These are phyloP conservation scores for Kluyveromyces starmeri DNA, from an alignment of 805 yeast genomes.

Conservation along the genomic window DNA sequence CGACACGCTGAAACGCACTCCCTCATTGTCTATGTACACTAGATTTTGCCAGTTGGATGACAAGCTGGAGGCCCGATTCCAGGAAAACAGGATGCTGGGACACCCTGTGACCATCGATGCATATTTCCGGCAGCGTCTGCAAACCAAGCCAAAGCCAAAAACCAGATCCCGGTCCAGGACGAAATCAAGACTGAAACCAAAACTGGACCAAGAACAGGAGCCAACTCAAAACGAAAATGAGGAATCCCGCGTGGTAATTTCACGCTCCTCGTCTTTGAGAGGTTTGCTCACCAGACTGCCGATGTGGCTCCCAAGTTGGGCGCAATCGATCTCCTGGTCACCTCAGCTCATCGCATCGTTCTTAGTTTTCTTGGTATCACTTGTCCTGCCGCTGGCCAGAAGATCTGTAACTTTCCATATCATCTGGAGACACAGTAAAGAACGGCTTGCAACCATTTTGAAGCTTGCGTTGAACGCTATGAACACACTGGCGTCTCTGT, in stretches of 20 bases:
- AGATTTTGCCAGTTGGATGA: conserved; percentile 10
- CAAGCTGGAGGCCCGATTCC: not conserved
- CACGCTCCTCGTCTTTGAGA: not conserved
- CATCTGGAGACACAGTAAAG: conserved; percentile 1
- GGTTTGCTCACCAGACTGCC: not conserved
- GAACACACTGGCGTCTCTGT: conserved; percentile 3
- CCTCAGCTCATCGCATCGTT: conserved; percentile 2
- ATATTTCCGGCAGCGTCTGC: not conserved
- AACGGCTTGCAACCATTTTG: not conserved
- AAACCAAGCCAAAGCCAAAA: not conserved
- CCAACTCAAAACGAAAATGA: not conserved
- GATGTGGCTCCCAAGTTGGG: not conserved
- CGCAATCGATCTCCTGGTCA: not conserved
- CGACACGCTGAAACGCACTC: conserved; percentile 7
- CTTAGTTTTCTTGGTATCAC: not conserved
- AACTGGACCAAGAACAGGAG: not conserved
- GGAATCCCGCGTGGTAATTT: not conserved
- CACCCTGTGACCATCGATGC: conserved; percentile 2
- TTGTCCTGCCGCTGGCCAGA: conserved; percentile 2
- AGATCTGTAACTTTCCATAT: conserved; percentile 4
- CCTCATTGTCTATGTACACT: conserved; percentile 10
- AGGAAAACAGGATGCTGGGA: not conserved
- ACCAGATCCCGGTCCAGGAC: not conserved
- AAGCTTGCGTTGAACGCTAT: not conserved
- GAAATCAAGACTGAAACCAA: not conserved